Conservation (phyloP, 176 grass and related monocot genomes). For the Triticum turgidum region DNA sequence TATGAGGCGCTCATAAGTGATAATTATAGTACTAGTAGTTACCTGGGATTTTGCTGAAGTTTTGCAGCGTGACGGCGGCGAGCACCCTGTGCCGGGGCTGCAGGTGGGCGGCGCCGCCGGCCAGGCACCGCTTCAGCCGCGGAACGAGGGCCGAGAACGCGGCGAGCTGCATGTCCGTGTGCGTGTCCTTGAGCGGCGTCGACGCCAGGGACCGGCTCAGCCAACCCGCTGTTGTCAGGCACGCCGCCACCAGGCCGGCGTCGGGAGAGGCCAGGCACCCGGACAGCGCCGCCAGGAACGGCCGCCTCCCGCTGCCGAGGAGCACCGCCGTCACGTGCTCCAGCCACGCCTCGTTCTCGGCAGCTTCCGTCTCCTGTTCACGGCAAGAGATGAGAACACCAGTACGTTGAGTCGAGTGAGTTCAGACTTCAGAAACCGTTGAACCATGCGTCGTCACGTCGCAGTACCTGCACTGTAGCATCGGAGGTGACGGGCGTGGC, state of each 20-base stretch:
- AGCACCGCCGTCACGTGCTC: conserved; percentile 22
- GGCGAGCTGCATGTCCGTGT: conserved; percentile 31
- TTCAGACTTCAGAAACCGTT: neutral
- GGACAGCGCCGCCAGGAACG: conserved; percentile 56
- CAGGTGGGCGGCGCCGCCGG: neutral
- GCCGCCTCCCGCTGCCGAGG: conserved; percentile 33
- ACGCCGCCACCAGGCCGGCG: conserved; percentile 23
- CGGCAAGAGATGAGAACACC: neutral
- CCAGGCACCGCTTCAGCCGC: conserved; percentile 33
- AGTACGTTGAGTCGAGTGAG: neutral
- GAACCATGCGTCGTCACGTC: neutral
- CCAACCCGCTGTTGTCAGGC: conserved; percentile 53
- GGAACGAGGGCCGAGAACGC: conserved; percentile 56
- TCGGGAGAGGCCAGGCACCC: conserved; percentile 42
- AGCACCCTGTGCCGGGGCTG: conserved; percentile 38
- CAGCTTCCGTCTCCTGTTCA: conserved; percentile 28
- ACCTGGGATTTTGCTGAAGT: conserved; percentile 65
- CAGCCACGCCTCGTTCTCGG: conserved; percentile 37
- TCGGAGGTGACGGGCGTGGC: neutral
- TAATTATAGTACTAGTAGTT: neutral
- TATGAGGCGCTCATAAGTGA: neutral
- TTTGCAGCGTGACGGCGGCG: conserved; percentile 40
- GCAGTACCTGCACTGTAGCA: neutral
- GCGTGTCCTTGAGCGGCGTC: neutral
- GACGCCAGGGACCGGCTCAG: conserved; percentile 45